These are phyloP conservation scores for Parmelia sp. DNA, from an alignment of 495 filamentous ascomycete genomes.

Conservation along the genomic window DNA sequence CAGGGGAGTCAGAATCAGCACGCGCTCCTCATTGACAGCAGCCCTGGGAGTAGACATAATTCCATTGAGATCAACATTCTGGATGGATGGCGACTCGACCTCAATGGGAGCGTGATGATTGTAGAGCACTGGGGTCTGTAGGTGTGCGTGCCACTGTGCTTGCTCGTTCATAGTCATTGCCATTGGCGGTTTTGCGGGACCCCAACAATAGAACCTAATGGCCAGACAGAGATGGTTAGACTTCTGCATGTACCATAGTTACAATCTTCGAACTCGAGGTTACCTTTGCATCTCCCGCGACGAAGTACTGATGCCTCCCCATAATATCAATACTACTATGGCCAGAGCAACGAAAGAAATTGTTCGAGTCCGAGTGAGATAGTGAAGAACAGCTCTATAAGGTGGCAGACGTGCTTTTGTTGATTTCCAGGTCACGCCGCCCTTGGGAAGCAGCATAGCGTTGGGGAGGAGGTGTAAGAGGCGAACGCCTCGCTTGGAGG, in stretches of 20 bases:
- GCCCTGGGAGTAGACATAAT: constrained; percentile 78
- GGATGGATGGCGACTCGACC: constrained; percentile 74
- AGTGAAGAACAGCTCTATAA: constrained; percentile 67
- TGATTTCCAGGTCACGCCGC: constrained; percentile 89
- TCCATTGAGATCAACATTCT: constrained; percentile 73
- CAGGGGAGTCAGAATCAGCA: constrained; percentile 92
- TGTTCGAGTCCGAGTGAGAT: constrained; percentile 73
- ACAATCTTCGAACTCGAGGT: background rate
- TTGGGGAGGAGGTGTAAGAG: constrained; percentile 11
- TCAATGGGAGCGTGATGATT: constrained; percentile 86
- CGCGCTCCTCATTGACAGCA: constrained; percentile 69
- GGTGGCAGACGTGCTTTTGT: constrained; percentile 76
- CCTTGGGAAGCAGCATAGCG: constrained; percentile 74
- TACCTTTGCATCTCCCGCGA: constrained; percentile 91
- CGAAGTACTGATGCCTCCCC: constrained; percentile 75
- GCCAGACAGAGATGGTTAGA: constrained; percentile 4
- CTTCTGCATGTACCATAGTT: background rate
- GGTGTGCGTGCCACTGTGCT: constrained; percentile 77
- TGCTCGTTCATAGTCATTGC: constrained; percentile 88
- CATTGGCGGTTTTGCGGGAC: constrained; percentile 86
- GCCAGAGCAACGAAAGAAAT: constrained; percentile 66
- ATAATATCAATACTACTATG: constrained; percentile 75
- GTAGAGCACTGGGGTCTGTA: constrained; percentile 88
- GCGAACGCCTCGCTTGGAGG: constrained; percentile 16
- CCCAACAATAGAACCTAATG: constrained; percentile 91